A percentile compares a stretch with the other conserved stretches of the same genome.
These are phyloP conservation scores for Marasmius oreades DNA, from an alignment of 1,284 basidiomycete species.

Conservation along the genomic window DNA sequence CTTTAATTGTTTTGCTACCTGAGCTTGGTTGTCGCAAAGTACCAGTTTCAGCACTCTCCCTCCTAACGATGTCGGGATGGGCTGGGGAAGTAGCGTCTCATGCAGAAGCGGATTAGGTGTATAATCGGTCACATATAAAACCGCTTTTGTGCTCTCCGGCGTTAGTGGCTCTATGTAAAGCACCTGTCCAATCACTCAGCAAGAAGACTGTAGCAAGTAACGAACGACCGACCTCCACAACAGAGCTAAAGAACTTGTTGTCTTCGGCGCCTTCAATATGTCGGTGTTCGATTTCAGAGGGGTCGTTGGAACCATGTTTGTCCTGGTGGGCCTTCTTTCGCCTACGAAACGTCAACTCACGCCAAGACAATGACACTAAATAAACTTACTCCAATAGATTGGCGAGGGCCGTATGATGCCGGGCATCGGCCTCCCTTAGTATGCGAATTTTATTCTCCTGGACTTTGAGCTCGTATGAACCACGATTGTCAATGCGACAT, in stretches of 20 bases:
- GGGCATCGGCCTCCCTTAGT: constrained; percentile 38
- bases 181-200: constrained; percentile 33
- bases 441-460: constrained; percentile 41
- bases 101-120: constrained; percentile 46
- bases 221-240: constrained; percentile 50
- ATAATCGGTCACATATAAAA: constrained; percentile 65
- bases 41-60: constrained; percentile 53
- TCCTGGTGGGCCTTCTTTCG: constrained; percentile 50
- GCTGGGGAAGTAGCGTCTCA: constrained; percentile 22
- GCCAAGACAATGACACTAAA: background rate
- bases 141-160: constrained; percentile 29
- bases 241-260: constrained; percentile 47
- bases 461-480: constrained; percentile 52
- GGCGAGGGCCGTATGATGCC: constrained; percentile 35
- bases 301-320: constrained; percentile 21
- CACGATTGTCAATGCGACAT: constrained; percentile 35
- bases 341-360: constrained; percentile 29
- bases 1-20: constrained; percentile 35
- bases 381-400: constrained; percentile 50
- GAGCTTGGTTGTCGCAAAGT: constrained; percentile 46
- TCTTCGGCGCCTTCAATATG: constrained; percentile 43
- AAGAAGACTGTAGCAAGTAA: background rate
- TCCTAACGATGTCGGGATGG: constrained; percentile 39
- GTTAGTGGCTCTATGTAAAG: constrained; percentile 33
- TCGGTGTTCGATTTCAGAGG: constrained; percentile 38